These are phyloP conservation scores for Paecilomyces sp. DNA, from an alignment of 2,329 filamentous ascomycete genomes.

Conservation along the genomic window DNA sequence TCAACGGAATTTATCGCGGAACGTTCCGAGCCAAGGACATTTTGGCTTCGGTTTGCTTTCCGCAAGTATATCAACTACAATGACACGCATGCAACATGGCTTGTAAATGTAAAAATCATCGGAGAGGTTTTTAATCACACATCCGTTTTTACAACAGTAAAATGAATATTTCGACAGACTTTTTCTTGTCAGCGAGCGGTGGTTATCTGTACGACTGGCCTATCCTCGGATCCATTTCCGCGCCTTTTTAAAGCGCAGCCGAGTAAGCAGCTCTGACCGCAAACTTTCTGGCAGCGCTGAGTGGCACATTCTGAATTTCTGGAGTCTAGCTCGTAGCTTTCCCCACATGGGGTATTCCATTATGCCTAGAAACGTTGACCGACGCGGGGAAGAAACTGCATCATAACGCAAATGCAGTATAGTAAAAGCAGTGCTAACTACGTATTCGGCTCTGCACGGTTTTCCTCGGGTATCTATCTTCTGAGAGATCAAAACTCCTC, in stretches of 20 bases:
- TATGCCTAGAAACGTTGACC: neutral
- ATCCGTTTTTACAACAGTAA: neutral
- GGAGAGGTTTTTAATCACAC: neutral
- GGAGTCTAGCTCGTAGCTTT: neutral
- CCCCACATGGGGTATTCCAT: neutral
- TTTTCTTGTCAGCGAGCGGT: neutral
- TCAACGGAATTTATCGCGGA: neutral
- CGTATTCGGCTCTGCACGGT: neutral
- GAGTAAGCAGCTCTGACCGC: neutral
- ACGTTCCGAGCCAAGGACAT: neutral
- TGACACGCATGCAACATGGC: neutral
- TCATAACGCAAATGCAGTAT: neutral
- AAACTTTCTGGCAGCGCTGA: neutral
- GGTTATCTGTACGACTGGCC: neutral
- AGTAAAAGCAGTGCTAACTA: neutral
- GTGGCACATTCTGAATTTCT: neutral
- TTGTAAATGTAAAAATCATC: neutral
- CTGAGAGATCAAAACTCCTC: neutral
- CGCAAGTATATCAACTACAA: neutral
- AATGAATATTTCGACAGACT: neutral
- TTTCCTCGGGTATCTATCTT: neutral
- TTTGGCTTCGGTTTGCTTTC: neutral
- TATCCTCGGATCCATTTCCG: neutral
- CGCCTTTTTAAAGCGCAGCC: neutral
- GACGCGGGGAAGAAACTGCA: neutral